These are phyloP conservation scores for Nicotiana otophora DNA, from an alignment of 257 asterid genomes.

Conservation along the genomic window DNA sequence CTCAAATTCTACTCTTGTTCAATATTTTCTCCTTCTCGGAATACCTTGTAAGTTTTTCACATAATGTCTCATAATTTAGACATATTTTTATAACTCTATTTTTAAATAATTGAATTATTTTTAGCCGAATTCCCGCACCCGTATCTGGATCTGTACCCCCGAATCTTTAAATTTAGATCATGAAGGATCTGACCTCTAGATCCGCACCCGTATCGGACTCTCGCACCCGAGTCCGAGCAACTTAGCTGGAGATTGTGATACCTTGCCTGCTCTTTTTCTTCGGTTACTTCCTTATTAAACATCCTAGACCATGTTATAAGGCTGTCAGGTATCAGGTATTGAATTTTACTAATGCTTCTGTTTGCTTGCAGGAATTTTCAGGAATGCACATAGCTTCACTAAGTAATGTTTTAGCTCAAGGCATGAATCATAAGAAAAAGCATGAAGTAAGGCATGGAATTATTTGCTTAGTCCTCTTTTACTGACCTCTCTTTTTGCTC, in stretches of 20 bases:
- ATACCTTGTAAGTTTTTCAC: too few relatives aligned
- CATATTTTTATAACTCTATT: too few relatives aligned
- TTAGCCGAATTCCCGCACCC: too few relatives aligned
- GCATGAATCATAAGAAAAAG: slow-evolving; percentile 90
- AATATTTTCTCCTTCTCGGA: too few relatives aligned
- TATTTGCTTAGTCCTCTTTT: slow-evolving; percentile 8
- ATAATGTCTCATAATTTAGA: too few relatives aligned
- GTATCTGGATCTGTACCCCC: too few relatives aligned
- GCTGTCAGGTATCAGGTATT: neutral
- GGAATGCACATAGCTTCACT: slow-evolving; percentile 44
- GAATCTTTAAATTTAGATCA: too few relatives aligned
- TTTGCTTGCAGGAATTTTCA: slow-evolving; percentile 56
- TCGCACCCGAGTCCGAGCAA: too few relatives aligned
- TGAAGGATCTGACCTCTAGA: too few relatives aligned
- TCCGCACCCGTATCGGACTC: too few relatives aligned
- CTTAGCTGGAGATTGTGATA: neutral
- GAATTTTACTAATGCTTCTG: slow-evolving; percentile 8
- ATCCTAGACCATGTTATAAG: neutral
- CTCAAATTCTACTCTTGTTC: too few relatives aligned
- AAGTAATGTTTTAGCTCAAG: slow-evolving; percentile 71
- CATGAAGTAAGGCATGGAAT: slow-evolving; percentile 64
- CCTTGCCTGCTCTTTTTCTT: neutral
- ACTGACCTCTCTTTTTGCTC: slow-evolving; percentile 1
- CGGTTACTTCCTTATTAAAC: neutral
- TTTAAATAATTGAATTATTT: too few relatives aligned